These are phyloP conservation scores for Apostasia shenzhenica DNA, from an alignment of 106 monocot genomes.

Conservation along the genomic window DNA sequence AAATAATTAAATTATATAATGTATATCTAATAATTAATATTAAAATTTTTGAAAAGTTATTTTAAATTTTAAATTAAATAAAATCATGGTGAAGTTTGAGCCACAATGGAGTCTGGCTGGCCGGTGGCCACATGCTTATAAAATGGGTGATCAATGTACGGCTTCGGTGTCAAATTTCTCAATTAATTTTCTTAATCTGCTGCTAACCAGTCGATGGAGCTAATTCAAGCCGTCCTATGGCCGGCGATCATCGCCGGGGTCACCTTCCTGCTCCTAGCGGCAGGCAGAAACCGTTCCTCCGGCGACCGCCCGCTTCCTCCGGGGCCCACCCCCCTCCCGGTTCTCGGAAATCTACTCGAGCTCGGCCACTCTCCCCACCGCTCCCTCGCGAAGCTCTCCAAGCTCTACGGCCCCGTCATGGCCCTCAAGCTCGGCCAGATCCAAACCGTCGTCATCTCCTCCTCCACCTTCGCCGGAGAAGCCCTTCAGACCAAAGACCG, in stretches of 20 bases:
- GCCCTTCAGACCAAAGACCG: slow-evolving; percentile 22
- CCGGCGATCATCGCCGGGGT: background rate
- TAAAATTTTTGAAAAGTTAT: too few species aligned
- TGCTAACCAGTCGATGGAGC: too few species aligned
- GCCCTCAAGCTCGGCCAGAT: slow-evolving; percentile 19
- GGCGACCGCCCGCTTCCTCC: slow-evolving; percentile 6
- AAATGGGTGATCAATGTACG: too few species aligned
- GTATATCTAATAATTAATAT: too few species aligned
- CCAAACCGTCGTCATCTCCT: slow-evolving; percentile 20
- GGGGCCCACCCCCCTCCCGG: slow-evolving; percentile 17
- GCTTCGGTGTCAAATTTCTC: too few species aligned
- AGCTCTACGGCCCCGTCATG: slow-evolving; percentile 20
- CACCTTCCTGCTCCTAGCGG: background rate
- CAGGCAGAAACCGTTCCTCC: background rate
- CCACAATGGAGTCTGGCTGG: too few species aligned
- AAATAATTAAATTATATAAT: too few species aligned
- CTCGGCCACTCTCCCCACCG: slow-evolving; percentile 1
- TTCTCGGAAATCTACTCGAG: slow-evolving; percentile 16
- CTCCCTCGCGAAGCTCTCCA: slow-evolving; percentile 4
- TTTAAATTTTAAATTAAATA: too few species aligned
- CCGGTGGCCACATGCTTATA: too few species aligned
- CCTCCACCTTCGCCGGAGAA: slow-evolving; percentile 10
- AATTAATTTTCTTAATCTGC: too few species aligned
- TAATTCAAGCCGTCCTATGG: background rate
- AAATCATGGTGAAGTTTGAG: too few species aligned